Conservation (phyloP, 1,139 yeast genomes). For the Yamadazyma atmosphaerica region DNA sequence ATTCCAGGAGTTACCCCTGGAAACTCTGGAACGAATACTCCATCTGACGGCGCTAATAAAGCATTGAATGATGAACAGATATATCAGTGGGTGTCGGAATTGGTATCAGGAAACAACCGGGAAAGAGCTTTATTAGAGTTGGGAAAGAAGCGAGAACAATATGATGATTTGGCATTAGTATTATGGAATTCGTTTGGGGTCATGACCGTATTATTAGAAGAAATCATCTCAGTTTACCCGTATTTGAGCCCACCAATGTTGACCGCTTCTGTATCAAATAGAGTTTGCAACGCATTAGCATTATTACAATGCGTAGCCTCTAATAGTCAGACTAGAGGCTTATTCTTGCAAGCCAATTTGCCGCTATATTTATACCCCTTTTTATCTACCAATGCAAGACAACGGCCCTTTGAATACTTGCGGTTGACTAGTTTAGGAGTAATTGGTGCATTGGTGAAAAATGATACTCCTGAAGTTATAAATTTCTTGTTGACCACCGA, state of each 20-base stretch:
- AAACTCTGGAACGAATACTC: constrained; percentile 5
- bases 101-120: constrained; percentile 85
- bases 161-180: constrained; percentile 89
- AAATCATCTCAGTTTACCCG: constrained; percentile 88
- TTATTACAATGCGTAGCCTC: constrained; percentile 95
- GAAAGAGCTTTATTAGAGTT: constrained; percentile 90
- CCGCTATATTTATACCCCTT: constrained; percentile 93
- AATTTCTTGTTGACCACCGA: constrained; percentile 89
- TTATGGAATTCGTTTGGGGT: constrained; percentile 97
- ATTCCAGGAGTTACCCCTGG: constrained; percentile 5
- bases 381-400: constrained; percentile 86
- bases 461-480: constrained; percentile 94
- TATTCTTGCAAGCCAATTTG: constrained; percentile 85
- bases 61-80: constrained; percentile 86
- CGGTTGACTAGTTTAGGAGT: constrained; percentile 93
- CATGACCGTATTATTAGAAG: constrained; percentile 88
- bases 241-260: constrained; percentile 83
- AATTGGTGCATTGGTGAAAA: constrained; percentile 93
- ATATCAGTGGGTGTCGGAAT: constrained; percentile 85
- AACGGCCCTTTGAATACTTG: constrained; percentile 89
- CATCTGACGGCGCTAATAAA: constrained; percentile 24
- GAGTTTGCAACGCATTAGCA: constrained; percentile 96
- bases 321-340: constrained; percentile 83
- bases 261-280: constrained; percentile 82
- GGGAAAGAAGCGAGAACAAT: constrained; percentile 92